Conservation (phyloP, 2,329 filamentous ascomycete species). For the Parastagonospora nodorum region DNA sequence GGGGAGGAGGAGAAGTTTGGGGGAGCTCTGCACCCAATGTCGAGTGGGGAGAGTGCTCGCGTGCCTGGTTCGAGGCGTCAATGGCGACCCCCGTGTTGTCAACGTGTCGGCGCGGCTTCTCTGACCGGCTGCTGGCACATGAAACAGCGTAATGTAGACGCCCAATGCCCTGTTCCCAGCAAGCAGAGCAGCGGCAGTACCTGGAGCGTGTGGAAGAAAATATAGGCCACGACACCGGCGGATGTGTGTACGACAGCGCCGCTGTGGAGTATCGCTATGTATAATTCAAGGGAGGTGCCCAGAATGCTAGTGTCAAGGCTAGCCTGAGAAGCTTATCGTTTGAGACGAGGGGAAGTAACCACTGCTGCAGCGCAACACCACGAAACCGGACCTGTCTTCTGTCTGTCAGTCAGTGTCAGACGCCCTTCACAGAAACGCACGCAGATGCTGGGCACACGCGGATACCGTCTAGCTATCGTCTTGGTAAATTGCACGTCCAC, state of each 20-base stretch:
- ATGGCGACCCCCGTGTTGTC: no score
- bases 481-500: not conserved
- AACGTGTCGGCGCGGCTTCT: no score
- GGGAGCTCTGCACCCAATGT: no score
- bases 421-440: no score
- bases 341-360: not conserved
- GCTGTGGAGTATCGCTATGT: not conserved
- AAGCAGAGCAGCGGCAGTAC: not conserved
- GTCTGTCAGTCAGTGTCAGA: no score
- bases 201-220: not conserved
- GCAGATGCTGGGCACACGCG: not conserved
- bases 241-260: not conserved
- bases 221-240: not conserved
- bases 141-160: not conserved
- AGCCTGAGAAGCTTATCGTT: slow-evolving; percentile 2
- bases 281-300: not conserved
- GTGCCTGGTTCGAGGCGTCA: not conserved
- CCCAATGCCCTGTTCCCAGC: not conserved
- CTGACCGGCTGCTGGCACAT: not conserved
- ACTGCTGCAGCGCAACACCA: not conserved
- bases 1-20: not conserved
- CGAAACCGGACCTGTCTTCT: no score
- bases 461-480: not conserved
- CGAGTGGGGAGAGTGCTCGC: not conserved
- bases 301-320: no score